A percentile compares a stretch with the other conserved stretches of the same genome.
These are phyloP conservation scores for Rutstroemia sp. DNA, from an alignment of 2,329 filamentous ascomycete species.

Conservation along the genomic window DNA sequence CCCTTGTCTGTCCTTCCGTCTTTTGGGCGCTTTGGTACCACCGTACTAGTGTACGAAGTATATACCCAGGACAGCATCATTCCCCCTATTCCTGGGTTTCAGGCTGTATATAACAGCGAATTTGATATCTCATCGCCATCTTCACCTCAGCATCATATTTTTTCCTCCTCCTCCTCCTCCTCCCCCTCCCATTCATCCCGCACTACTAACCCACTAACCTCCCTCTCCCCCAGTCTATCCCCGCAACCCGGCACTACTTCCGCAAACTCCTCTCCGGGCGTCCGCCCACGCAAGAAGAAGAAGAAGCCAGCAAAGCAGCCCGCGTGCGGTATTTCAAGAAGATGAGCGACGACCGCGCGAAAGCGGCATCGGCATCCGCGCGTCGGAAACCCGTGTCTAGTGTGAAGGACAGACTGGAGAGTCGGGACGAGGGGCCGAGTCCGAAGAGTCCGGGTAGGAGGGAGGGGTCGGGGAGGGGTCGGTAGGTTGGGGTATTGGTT, in stretches of 20 bases:
- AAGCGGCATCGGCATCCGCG: background rate
- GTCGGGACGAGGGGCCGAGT: background rate
- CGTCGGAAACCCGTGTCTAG: no score
- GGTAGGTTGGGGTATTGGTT: no score
- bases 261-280: slow-evolving; percentile 34
- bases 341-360: background rate
- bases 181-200: background rate
- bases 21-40: no score
- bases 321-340: slow-evolving; percentile 1
- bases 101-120: no score
- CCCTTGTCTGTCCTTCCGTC: background rate
- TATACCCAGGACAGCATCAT: no score
- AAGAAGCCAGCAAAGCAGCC: background rate
- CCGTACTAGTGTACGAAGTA: no score
- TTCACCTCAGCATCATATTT: no score
- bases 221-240: slow-evolving; percentile 39
- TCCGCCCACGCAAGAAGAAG: background rate
- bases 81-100: no score
- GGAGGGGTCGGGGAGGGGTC: background rate
- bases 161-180: background rate
- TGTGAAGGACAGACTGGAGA: no score
- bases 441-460: background rate
- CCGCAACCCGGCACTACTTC: slow-evolving; percentile 48
- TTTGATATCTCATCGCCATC: no score
- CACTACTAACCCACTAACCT: background rate